Conservation (phyloP, 805 yeast genomes). For the Saccharomycopsis synnaedendra region DNA sequence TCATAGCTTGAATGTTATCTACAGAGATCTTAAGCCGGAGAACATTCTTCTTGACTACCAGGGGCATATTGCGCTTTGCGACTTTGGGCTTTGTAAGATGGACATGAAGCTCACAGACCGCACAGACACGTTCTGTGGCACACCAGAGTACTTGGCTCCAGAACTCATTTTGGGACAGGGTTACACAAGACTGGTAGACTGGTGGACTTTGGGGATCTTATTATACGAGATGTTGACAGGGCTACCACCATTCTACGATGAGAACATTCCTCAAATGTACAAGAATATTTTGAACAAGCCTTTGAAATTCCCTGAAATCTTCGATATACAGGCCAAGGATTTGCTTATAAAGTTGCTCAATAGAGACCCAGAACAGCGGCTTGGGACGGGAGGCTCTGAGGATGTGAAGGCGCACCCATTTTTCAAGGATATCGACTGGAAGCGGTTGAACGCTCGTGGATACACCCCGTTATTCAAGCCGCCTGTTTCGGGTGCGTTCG, state of each 20-base stretch:
- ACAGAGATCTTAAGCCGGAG: constrained; percentile 93
- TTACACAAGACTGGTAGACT: constrained; percentile 90
- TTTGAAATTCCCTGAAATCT: constrained; percentile 74
- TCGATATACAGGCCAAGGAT: constrained; percentile 71
- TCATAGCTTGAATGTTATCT: constrained; percentile 85
- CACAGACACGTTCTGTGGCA: constrained; percentile 91
- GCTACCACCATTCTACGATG: constrained; percentile 94
- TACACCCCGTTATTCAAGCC: constrained; percentile 96
- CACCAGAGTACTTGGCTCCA: constrained; percentile 96
- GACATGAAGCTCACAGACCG: constrained; percentile 87
- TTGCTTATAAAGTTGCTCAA: constrained; percentile 52
- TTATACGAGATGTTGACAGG: constrained; percentile 95
- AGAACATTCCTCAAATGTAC: constrained; percentile 87
- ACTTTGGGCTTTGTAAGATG: constrained; percentile 91
- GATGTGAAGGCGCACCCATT: constrained; percentile 77
- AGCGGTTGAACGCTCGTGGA: constrained; percentile 49
- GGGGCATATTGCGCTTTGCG: constrained; percentile 96
- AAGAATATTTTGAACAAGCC: constrained; percentile 86
- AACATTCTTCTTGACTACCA: constrained; percentile 89
- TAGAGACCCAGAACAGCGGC: constrained; percentile 51
- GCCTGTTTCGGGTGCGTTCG: constrained; percentile 70
- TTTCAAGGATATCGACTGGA: constrained; percentile 69
- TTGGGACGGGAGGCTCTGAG: constrained; percentile 69
- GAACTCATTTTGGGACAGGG: constrained; percentile 87
- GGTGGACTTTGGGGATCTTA: constrained; percentile 97